Evolutionary conservation across 805 yeast species (phyloP), one percentile per base, ranked within the genome.

Genomic region (Candida quercuum): DNA sequence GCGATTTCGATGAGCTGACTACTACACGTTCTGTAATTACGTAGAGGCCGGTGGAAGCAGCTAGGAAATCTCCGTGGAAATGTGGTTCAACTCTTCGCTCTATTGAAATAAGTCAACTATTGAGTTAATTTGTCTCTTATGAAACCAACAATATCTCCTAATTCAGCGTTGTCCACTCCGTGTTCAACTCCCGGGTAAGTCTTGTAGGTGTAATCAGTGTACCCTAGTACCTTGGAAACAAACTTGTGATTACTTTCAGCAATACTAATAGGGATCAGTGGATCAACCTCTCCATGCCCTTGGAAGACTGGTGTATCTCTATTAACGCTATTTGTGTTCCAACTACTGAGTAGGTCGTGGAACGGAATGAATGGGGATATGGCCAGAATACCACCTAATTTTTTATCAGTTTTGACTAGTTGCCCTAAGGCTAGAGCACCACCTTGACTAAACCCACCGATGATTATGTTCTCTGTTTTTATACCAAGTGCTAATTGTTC

Each of bases 371-470:
- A 87, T 0, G 95, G 96, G 2, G 94, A 82, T 33, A 88, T 60
- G 0, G 78, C 72, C 16, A 86, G 60, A 22, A 83, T 69, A 1
- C 95, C 96, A 5, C 83, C 96, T 18, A 88, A 63, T 50, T 81
- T 81, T 37, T 63, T 55, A 22, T 78, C 78, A 25, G 69, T 56
- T 17, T 70, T 55, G 2, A 79, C 61, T 19, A 74, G 66, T 12
- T 79, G 49, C 2, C 81, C 83, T 39, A 83, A 63, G 2, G 88
- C 61, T 14, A 88, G 42, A 1, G 93, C 86, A 29, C 85, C 89
- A 35, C 97, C 97, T 61, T 88, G 97, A 5, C 91, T 81, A 54
- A 89, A 89, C 0, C 97, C 97, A 20, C 96, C 96, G 37, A 89
- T 66, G n/a, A 89, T 64, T 28, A 88, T 81, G 34, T 79, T 74